Evolutionary conservation across 306 rosid species (phyloP).

Genomic region (Acmispon strigosus): DNA sequence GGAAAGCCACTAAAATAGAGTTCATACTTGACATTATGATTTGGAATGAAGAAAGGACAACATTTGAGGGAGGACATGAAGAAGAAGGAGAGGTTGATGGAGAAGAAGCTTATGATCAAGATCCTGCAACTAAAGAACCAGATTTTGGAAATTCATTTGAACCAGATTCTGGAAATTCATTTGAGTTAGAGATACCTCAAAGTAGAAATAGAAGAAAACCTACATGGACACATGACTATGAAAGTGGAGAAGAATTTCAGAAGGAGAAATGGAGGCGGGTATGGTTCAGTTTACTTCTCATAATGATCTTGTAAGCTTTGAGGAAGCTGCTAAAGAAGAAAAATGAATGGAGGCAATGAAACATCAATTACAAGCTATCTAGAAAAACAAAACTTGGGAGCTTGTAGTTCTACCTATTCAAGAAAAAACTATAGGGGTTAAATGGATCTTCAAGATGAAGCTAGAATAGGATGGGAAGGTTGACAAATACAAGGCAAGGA

Average conservation of each 20-base stretch:
- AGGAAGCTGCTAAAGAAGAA: background rate
- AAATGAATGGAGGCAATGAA: background rate
- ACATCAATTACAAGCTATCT: background rate
- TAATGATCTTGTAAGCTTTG: background rate
- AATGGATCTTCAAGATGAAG: no score
- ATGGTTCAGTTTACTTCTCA: background rate
- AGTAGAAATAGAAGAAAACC: background rate
- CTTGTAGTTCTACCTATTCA: no score
- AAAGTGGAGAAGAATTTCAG: background rate
- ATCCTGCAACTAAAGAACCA: background rate
- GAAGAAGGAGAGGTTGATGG: background rate
- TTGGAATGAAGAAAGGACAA: background rate
- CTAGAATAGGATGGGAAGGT: no score
- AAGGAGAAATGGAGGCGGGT: background rate
- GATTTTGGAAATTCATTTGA: background rate
- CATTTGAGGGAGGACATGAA: background rate
- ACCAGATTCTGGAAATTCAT: background rate
- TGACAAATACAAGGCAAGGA: no score
- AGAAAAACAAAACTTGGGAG: no score
- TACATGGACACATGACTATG: background rate
- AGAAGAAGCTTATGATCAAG: background rate
- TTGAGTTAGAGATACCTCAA: background rate
- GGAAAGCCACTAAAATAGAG: background rate
- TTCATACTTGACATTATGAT: no score
- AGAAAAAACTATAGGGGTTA: no score